Percentiles rank a stretch among this genome's conserved stretches.
These are phyloP conservation scores for Batkoa obscura DNA, from an alignment of 371 early-diverging fungal species.

Conservation along the genomic window DNA sequence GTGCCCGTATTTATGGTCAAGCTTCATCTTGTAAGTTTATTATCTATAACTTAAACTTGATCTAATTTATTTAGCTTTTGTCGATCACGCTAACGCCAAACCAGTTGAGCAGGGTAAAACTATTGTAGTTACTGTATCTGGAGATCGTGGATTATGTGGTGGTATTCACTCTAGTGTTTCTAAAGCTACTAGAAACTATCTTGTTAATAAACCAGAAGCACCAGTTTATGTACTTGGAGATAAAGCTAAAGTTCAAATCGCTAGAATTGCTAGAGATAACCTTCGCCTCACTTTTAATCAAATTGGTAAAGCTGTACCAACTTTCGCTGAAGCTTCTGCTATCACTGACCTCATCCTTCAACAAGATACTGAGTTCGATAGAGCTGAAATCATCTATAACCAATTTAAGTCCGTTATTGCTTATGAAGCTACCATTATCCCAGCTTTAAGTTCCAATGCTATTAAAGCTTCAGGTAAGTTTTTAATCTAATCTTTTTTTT, in stretches of 20 bases:
- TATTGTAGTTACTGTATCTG: constrained; percentile 66
- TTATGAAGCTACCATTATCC: constrained; percentile 59
- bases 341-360: constrained; percentile 61
- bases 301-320: constrained; percentile 75
- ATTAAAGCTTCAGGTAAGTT: constrained; percentile 54
- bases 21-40: constrained; percentile 37
- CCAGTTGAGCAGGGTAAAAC: constrained; percentile 27
- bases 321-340: constrained; percentile 72
- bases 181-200: constrained; percentile 52
- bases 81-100: constrained; percentile 55
- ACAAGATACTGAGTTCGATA: constrained; percentile 44
- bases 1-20: constrained; percentile 69
- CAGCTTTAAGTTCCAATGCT: constrained; percentile 39
- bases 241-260: constrained; percentile 83
- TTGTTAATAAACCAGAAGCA: constrained; percentile 30
- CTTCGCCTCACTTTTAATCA: constrained; percentile 71
- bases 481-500: background rate
- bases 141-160: constrained; percentile 97
- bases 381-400: constrained; percentile 78
- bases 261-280: constrained; percentile 49
- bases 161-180: constrained; percentile 93
- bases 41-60: background rate
- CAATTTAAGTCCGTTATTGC: constrained; percentile 83
- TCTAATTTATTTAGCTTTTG: constrained; percentile 34
- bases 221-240: constrained; percentile 66